Percentiles rank a stretch among this genome's conserved stretches.
phyloP scores from a whole-genome alignment of 208 protist genomes.

The Lotmaria passim region DNA sequence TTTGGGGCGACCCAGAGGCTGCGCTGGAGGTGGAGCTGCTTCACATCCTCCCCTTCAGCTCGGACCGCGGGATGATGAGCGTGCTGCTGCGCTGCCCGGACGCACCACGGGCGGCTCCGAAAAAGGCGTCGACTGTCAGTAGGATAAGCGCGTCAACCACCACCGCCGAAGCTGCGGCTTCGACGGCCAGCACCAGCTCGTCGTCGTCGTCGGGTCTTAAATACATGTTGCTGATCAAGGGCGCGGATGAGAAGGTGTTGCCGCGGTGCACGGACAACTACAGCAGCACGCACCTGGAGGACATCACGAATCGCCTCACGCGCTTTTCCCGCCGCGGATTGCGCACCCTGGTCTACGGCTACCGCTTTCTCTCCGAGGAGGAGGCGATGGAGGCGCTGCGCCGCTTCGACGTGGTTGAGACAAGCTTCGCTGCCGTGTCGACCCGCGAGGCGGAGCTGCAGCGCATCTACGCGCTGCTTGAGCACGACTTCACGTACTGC shows the following conservation, averaged over 20 bases:
- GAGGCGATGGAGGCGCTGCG: slow-evolving; percentile 48
- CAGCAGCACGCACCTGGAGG: slow-evolving; percentile 27
- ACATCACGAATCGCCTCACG: slow-evolving; percentile 21
- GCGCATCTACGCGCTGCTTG: slow-evolving; percentile 70
- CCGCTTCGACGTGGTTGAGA: slow-evolving; percentile 30
- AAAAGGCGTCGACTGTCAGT: slow-evolving; percentile 21
- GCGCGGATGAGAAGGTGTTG: slow-evolving; percentile 81
- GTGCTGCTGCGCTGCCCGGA: slow-evolving; percentile 52
- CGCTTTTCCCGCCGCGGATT: slow-evolving; percentile 57
- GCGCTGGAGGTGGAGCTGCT: slow-evolving; percentile 43
- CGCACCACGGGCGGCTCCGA: slow-evolving; percentile 4
- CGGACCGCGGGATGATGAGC: slow-evolving; percentile 85
- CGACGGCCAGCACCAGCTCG: too few relatives aligned
- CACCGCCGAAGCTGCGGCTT: background rate
- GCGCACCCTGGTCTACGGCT: slow-evolving; percentile 74
- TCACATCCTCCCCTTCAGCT: slow-evolving; percentile 74
- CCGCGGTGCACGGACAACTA: slow-evolving; percentile 42
- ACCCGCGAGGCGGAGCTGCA: slow-evolving; percentile 34
- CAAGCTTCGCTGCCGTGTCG: slow-evolving; percentile 23
- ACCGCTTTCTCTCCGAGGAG: slow-evolving; percentile 46
- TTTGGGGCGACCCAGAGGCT: slow-evolving; percentile 24
- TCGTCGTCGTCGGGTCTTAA: slow-evolving; percentile 4
- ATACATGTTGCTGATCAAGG: slow-evolving; percentile 77
- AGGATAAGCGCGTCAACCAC: background rate
- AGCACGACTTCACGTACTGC: slow-evolving; percentile 88